Percentiles rank a stretch among this genome's conserved stretches.
Evolutionary conservation across 768 basidiomycete species (phyloP).

Genomic region (Lyophyllum atratum): DNA sequence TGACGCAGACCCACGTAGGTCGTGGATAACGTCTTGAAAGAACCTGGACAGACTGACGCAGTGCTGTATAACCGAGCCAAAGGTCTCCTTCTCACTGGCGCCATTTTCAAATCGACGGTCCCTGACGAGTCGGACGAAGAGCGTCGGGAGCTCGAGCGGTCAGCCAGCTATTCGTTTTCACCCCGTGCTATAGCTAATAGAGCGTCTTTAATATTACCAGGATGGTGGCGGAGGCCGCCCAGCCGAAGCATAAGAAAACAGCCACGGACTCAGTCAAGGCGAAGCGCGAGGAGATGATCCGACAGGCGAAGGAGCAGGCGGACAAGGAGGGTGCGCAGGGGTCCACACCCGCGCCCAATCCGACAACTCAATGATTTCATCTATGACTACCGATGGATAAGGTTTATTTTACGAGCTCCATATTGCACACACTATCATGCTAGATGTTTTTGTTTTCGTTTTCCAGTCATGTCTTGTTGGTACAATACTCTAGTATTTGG

Average conservation of each 20-base stretch:
- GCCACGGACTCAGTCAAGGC: slow-evolving; percentile 35
- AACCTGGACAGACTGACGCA: slow-evolving; percentile 69
- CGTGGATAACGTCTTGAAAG: slow-evolving; percentile 84
- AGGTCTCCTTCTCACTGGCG: slow-evolving; percentile 88
- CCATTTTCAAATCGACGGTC: slow-evolving; percentile 80
- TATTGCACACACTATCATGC: not conserved
- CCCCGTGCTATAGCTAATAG: slow-evolving; percentile 6
- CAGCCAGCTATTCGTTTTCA: slow-evolving; percentile 23
- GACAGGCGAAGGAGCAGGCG: slow-evolving; percentile 29
- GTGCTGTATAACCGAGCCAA: slow-evolving; percentile 83
- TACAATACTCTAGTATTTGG: too few species aligned
- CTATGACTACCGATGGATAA: not conserved
- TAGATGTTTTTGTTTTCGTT: too few species aligned
- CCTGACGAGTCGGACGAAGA: slow-evolving; percentile 95
- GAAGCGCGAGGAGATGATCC: slow-evolving; percentile 41
- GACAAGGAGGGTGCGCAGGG: slow-evolving; percentile 23
- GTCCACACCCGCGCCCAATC: slow-evolving; percentile 4
- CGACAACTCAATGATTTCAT: slow-evolving; percentile 1
- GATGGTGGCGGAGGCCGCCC: slow-evolving; percentile 86
- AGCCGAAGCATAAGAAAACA: slow-evolving; percentile 64
- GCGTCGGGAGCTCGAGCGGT: slow-evolving; percentile 92
- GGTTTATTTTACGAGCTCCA: not conserved
- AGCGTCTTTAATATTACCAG: slow-evolving; percentile 35
- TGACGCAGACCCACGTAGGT: slow-evolving; percentile 51
- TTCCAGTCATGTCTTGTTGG: too few species aligned